Evolutionary conservation across 2,329 filamentous ascomycete species (phyloP), one percentile per base, ranked within the genome.

Genomic region (Paramyrothecium sp.): DNA sequence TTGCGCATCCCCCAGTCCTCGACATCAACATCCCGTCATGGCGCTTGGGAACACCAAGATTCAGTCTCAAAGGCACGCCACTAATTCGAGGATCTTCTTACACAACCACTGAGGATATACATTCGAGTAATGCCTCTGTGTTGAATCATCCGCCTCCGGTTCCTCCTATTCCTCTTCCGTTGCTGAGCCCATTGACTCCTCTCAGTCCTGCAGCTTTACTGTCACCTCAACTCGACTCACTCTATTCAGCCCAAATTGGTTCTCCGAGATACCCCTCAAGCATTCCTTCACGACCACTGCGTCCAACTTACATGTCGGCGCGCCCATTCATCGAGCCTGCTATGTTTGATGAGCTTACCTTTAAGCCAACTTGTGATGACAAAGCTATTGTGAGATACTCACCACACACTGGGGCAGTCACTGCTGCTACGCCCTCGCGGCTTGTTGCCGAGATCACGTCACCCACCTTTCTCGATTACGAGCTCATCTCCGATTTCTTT

Each of bases 371-470:
- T n/a, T 89, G 86, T 64, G 91, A 98, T 70, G 87, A 96, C 69
- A 83, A 85, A 51, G 80, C 88, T 1, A 87, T 97, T 57, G 94
- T 99, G 21, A 89, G 91, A 57, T 97, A 96, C 71, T 88, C 91
- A 19, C 73, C 87, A 3, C 76, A 80, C 3, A 86, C 85, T 12
- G 87, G 88, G 52, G 84, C 91, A 47, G 93, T 99, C 20, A 89
- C 88, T 30, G 95, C 95, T 34, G 95, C 95, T 16, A 97, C 92
- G 0, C 92, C 94, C 2, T 88, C 93, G 3, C 89, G 95, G 13
- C 86, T 99, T 41, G 91, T 99, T 53, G 93, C 94, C 13, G 93
- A 99, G 74, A 97, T 99, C 61, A 98, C 95, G 0, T 98, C 95
- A 1, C 92, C 95, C 17, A 92, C 87, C 53, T 97, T 98, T 70